Evolutionary conservation across 805 yeast genomes (phyloP).

Genomic region (Jamesozyma lodderae): DNA sequence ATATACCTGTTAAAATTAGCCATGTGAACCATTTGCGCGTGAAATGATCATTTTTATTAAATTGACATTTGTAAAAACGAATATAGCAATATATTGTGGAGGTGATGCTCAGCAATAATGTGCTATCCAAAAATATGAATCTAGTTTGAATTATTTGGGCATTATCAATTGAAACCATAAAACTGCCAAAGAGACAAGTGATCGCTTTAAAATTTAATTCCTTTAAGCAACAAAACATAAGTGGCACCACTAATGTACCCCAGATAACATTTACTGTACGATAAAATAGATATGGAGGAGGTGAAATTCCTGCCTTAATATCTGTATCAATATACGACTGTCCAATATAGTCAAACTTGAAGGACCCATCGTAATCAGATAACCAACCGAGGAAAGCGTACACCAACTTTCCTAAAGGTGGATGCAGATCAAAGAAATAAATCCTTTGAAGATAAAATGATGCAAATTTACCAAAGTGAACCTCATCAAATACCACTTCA

Average conservation of each 20-base stretch:
- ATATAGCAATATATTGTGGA: constrained; percentile 69
- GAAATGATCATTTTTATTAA: constrained; percentile 49
- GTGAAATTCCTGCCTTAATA: constrained; percentile 40
- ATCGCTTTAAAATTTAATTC: constrained; percentile 72
- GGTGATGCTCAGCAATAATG: constrained; percentile 76
- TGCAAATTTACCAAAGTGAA: constrained; percentile 80
- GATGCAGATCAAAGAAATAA: constrained; percentile 92
- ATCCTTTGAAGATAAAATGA: constrained; percentile 80
- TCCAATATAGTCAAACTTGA: constrained; percentile 86
- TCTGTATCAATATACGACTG: constrained; percentile 46
- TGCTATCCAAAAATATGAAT: constrained; percentile 83
- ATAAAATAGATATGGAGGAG: constrained; percentile 70
- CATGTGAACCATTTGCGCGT: constrained; percentile 77
- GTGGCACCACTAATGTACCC: constrained; percentile 74
- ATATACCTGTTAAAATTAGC: constrained; percentile 73
- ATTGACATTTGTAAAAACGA: constrained; percentile 59
- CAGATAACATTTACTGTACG: constrained; percentile 68
- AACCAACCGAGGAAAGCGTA: constrained; percentile 86
- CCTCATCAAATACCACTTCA: constrained; percentile 80
- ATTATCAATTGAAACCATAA: constrained; percentile 74
- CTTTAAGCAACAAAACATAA: constrained; percentile 76
- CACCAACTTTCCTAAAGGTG: constrained; percentile 90
- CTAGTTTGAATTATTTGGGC: constrained; percentile 89
- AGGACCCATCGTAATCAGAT: constrained; percentile 79
- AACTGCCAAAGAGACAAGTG: constrained; percentile 65